Base-by-base conservation (phyloP, 805 yeast genomes). In the Barnettozyma californica region DNA sequence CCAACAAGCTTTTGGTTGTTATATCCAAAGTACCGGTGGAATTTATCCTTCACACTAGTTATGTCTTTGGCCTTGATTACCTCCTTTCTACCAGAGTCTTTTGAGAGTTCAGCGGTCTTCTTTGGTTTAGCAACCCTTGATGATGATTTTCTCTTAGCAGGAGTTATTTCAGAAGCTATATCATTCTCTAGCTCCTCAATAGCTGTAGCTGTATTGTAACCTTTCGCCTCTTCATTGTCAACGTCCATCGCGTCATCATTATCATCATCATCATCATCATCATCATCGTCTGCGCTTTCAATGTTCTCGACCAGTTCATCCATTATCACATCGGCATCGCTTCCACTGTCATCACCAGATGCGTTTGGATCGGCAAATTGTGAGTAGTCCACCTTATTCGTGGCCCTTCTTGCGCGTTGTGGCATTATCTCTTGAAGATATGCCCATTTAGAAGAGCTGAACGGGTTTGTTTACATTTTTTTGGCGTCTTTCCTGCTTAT, bases 1-100 rank as follows among this genome's bases (percentile, higher is more conserved):
- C 63, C 61, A 10, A 75, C 62, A 38, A 78, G 68, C 45, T 70
- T 70, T 1, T 61, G 61, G 34, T 69, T 71, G 53, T 79, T 74
- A 25, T 65, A 58, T 0, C 91, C 91, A 59, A 73, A 81, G 44
- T 75, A 57, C 38, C 73, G 62, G 33, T 58, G 61, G 36, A 74
- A 54, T 43, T 74, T 69, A 33, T 75, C 80, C 42, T 68, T 69
- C 13, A 75, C 60, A 6, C 71, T 63, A 3, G 73, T 67, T 13
- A 67, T 43, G 36, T 65, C 67, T 43, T 62, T 67, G 31, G 20
- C 25, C 39, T 38, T 43, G 23, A 42, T 23, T 31, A 34, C 36
- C 11, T 50, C 52, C 27, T 52, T 49, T 31, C 46, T 53, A 14
- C 33, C 46, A 10, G 41, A 43, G 16, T 52, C 54, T 25, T n/a